Evolutionary conservation across 768 basidiomycete genomes (phyloP).

Genomic region (Melanogaster broomeanus): DNA sequence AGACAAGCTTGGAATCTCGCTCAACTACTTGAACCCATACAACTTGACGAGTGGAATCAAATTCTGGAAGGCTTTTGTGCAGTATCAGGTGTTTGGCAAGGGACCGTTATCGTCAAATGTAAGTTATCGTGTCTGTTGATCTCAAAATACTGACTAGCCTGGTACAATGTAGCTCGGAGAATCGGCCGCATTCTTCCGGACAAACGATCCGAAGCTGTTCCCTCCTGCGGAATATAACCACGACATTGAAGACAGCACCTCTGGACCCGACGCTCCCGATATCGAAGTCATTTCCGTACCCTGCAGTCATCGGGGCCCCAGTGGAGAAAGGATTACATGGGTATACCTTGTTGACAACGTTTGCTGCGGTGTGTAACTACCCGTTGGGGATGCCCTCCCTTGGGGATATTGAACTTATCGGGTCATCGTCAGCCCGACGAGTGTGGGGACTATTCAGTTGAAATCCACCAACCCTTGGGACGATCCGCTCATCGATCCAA

Average conservation of each 20-base stretch:
- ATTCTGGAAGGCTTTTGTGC: slow-evolving; percentile 33
- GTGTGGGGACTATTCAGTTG: slow-evolving; percentile 41
- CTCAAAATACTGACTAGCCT: neutral
- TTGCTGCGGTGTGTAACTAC: slow-evolving; percentile 26
- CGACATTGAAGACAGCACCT: slow-evolving; percentile 30
- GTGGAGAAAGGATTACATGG: slow-evolving; percentile 12
- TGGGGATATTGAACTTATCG: neutral
- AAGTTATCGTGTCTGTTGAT: neutral
- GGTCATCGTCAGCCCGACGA: slow-evolving; percentile 40
- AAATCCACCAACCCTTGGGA: slow-evolving; percentile 43
- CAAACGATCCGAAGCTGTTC: slow-evolving; percentile 33
- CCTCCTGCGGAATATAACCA: slow-evolving; percentile 29
- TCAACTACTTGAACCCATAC: slow-evolving; percentile 40
- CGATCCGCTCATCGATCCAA: slow-evolving; percentile 45
- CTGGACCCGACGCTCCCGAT: slow-evolving; percentile 30
- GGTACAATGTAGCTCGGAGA: slow-evolving; percentile 26
- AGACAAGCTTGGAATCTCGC: slow-evolving; percentile 47
- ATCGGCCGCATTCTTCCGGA: slow-evolving; percentile 32
- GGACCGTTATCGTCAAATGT: slow-evolving; percentile 62
- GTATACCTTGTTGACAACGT: slow-evolving; percentile 15
- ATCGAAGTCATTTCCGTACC: slow-evolving; percentile 29
- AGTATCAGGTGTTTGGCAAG: slow-evolving; percentile 45
- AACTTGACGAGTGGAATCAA: slow-evolving; percentile 21
- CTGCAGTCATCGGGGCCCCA: neutral
- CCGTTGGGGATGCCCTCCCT: neutral